phyloP scores from a whole-genome alignment of 805 yeast genomes.

The Saccharomycopsis oosterbeekiorum region DNA sequence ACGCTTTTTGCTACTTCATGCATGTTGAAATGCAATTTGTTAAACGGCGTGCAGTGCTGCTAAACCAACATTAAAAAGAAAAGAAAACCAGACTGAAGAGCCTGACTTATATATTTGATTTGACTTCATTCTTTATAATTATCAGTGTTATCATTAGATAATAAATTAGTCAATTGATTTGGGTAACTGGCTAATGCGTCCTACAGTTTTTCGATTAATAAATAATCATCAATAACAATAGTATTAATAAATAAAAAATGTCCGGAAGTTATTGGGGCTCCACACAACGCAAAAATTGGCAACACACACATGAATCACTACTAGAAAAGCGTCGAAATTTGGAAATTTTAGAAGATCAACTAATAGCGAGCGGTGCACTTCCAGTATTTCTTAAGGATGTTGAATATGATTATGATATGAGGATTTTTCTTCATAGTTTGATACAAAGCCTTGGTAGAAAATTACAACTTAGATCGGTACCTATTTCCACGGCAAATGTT shows the following conservation, averaged over 20 bases:
- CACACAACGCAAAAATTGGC: conserved; percentile 77
- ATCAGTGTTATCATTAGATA: too few species aligned
- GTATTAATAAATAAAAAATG: conserved; percentile 26
- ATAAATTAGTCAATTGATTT: too few species aligned
- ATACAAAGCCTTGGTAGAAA: conserved; percentile 71
- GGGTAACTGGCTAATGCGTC: too few species aligned
- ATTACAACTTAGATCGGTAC: conserved; percentile 68
- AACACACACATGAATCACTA: conserved; percentile 56
- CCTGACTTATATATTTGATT: too few species aligned
- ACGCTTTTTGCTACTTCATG: neutral
- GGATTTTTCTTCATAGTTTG: conserved; percentile 71
- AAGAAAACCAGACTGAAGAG: too few species aligned
- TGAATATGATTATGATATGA: conserved; percentile 45
- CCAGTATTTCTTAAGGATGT: conserved; percentile 34
- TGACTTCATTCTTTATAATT: too few species aligned
- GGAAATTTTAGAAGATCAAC: conserved; percentile 27
- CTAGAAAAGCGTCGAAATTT: conserved; percentile 33
- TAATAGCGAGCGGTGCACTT: conserved; percentile 25
- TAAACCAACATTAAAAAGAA: neutral
- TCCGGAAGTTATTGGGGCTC: conserved; percentile 86
- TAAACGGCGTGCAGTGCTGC: neutral
- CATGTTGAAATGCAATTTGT: neutral
- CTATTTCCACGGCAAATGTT: conserved; percentile 81
- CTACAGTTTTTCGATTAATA: neutral
- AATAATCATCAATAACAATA: neutral